phyloP scores from a whole-genome alignment of 1,139 yeast genomes.

The Candida tropicalis region DNA sequence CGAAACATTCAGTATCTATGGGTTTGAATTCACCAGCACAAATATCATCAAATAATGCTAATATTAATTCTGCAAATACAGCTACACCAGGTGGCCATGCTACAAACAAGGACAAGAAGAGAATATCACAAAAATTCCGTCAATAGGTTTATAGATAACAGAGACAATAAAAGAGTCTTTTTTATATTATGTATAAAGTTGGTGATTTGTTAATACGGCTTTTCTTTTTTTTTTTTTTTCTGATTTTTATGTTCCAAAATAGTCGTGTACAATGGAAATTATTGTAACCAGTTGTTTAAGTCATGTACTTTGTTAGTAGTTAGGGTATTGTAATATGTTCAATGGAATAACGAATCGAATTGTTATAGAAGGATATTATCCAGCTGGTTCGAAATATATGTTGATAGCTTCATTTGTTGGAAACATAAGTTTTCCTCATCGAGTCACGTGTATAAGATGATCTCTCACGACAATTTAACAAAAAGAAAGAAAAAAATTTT shows the following conservation, averaged over 20 bases:
- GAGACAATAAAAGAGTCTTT: neutral
- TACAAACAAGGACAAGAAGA: slow-evolving; percentile 21
- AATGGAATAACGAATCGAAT: too few relatives aligned
- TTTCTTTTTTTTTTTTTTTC: neutral
- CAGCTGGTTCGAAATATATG: too few relatives aligned
- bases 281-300: too few relatives aligned
- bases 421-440: too few relatives aligned
- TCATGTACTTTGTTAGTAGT: too few relatives aligned
- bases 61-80: neutral
- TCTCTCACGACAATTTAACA: neutral
- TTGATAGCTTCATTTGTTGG: too few relatives aligned
- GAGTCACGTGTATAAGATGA: slow-evolving; percentile 2
- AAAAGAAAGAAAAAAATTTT: slow-evolving; percentile 10
- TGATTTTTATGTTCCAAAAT: neutral
- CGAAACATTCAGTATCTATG: slow-evolving; percentile 4
- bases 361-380: too few relatives aligned
- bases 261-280: neutral
- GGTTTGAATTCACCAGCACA: slow-evolving; percentile 13
- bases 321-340: too few relatives aligned
- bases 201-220: too few relatives aligned
- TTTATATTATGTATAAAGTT: too few relatives aligned
- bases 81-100: slow-evolving; percentile 8
- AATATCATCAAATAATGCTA: slow-evolving; percentile 7
- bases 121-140: slow-evolving; percentile 23
- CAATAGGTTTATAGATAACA: neutral